phyloP scores from a whole-genome alignment of 2,329 filamentous ascomycete species.

The Monosporascus sp. region DNA sequence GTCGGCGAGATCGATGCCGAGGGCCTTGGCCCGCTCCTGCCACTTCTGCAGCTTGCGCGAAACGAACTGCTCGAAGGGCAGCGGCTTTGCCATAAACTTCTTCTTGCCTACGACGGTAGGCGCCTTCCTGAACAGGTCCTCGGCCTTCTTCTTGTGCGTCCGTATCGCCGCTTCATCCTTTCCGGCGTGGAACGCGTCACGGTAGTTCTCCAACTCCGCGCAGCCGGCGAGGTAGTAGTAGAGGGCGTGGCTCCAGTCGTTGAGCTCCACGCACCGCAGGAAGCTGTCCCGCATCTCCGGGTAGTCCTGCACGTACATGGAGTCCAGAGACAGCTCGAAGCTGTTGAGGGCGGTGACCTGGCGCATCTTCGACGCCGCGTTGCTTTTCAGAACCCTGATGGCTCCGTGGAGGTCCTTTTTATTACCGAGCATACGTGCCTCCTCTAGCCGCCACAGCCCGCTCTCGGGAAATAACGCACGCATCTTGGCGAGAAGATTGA shows the following conservation, averaged over 20 bases:
- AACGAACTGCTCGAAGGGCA: slow-evolving; percentile 86
- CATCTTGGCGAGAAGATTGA: slow-evolving; percentile 66
- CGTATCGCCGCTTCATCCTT: slow-evolving; percentile 39
- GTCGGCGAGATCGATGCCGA: slow-evolving; percentile 66
- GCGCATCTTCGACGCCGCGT: slow-evolving; percentile 67
- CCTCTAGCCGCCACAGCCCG: slow-evolving; percentile 81
- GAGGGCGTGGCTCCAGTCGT: slow-evolving; percentile 84
- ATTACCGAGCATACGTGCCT: slow-evolving; percentile 69
- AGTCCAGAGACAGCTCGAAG: slow-evolving; percentile 76
- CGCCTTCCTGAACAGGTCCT: slow-evolving; percentile 65
- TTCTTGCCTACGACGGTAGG: slow-evolving; percentile 76
- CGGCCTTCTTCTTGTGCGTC: slow-evolving; percentile 57
- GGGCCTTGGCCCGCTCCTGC: slow-evolving; percentile 68
- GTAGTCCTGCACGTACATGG: slow-evolving; percentile 77
- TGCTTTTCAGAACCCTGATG: slow-evolving; percentile 56
- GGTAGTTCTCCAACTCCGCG: slow-evolving; percentile 76
- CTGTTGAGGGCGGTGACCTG: slow-evolving; percentile 80
- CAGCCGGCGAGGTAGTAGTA: slow-evolving; percentile 86
- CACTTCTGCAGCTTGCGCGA: slow-evolving; percentile 81
- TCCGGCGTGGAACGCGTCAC: slow-evolving; percentile 46
- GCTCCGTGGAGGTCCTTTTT: slow-evolving; percentile 62
- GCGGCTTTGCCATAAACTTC: slow-evolving; percentile 79
- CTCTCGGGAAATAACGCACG: slow-evolving; percentile 72
- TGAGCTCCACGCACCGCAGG: slow-evolving; percentile 67
- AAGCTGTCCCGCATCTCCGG: slow-evolving; percentile 68